Conservation (phyloP, 768 basidiomycete genomes). For the Leccinellum albellum region DNA sequence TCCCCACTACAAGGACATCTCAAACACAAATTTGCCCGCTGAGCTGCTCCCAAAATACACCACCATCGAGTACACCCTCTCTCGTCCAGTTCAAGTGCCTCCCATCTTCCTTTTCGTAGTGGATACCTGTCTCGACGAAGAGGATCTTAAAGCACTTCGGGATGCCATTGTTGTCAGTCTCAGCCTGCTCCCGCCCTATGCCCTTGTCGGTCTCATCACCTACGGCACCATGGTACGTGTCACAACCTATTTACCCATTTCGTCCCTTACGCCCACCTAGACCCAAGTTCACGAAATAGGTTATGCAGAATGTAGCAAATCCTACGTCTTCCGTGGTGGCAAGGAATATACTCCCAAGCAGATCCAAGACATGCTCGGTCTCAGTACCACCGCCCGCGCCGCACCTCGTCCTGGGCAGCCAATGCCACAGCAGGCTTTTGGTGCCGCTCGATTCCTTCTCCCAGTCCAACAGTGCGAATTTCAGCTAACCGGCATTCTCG, state of each 20-base stretch:
- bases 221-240: slow-evolving; percentile 89
- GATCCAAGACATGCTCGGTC: slow-evolving; percentile 96
- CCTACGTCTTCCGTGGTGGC: slow-evolving; percentile 96
- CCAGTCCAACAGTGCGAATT: slow-evolving; percentile 93
- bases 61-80: slow-evolving; percentile 98
- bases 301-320: slow-evolving; percentile 93
- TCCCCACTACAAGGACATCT: slow-evolving; percentile 98
- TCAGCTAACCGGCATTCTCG: slow-evolving; percentile 90
- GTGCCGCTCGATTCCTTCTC: slow-evolving; percentile 87
- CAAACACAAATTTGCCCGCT: slow-evolving; percentile 92
- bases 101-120: slow-evolving; percentile 97
- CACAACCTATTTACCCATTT: neutral
- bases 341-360: slow-evolving; percentile 97
- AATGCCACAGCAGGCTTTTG: slow-evolving; percentile 73
- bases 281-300: slow-evolving; percentile 98
- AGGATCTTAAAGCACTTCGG: slow-evolving; percentile 91
- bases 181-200: slow-evolving; percentile 88
- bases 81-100: slow-evolving; percentile 85
- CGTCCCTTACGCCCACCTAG: slow-evolving; percentile 38
- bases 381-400: slow-evolving; percentile 68
- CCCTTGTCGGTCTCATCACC: slow-evolving; percentile 93
- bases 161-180: slow-evolving; percentile 95
- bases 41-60: slow-evolving; percentile 98
- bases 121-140: slow-evolving; percentile 93
- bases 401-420: slow-evolving; percentile 86